Percentiles rank a stretch among this genome's conserved stretches.
Conservation (phyloP, 441 rosid genomes). For the Omphalea diandra region DNA sequence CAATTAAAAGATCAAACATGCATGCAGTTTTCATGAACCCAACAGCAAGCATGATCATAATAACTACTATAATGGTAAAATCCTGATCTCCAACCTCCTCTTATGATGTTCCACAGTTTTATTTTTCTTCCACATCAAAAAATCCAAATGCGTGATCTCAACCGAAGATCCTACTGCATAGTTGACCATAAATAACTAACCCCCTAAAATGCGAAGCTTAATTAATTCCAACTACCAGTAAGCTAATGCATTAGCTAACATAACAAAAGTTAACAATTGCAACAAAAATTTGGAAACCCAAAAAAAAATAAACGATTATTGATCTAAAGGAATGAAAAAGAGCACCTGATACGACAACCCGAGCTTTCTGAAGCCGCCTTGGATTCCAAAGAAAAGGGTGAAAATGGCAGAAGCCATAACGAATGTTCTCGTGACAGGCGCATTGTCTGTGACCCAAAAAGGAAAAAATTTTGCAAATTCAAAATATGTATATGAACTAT, state of each 20-base stretch:
- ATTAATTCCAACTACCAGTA: background rate
- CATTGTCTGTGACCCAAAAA: constrained; percentile 58
- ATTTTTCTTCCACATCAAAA: background rate
- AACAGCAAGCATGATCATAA: background rate
- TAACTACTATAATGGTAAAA: background rate
- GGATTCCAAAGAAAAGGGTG: constrained; percentile 81
- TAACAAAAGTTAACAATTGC: background rate
- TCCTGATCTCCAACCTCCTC: background rate
- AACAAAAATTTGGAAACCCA: background rate
- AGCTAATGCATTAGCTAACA: background rate
- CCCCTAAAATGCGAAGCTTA: background rate
- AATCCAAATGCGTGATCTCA: too few relatives aligned
- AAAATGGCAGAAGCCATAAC: constrained; percentile 66
- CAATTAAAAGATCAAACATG: background rate
- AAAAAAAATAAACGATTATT: background rate
- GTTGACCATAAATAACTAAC: background rate
- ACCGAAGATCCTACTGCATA: background rate
- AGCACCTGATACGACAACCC: constrained; percentile 89
- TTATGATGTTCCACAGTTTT: background rate
- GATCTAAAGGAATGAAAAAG: background rate
- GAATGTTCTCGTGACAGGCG: constrained; percentile 79
- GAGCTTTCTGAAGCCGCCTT: constrained; percentile 59
- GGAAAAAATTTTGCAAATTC: background rate
- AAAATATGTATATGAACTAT: background rate
- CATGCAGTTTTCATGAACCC: background rate